These are phyloP conservation scores for Tulasnella sp. DNA, from an alignment of 768 basidiomycete species.

Conservation along the genomic window DNA sequence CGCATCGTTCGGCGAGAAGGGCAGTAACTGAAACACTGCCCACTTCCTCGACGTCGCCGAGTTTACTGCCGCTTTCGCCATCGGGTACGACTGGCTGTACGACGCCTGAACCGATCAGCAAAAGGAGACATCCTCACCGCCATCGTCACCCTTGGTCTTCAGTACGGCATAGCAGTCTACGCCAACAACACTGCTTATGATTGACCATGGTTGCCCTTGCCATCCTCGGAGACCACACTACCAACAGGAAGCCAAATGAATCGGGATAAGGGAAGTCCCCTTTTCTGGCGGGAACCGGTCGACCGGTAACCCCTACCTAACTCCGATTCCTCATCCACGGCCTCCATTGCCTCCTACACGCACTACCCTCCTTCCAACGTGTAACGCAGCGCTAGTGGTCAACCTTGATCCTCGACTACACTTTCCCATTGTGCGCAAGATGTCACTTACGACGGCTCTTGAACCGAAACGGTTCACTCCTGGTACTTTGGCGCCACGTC, in stretches of 20 bases:
- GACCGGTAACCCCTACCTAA: too few relatives aligned
- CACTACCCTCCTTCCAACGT: too few relatives aligned
- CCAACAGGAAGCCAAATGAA: too few relatives aligned
- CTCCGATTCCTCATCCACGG: too few relatives aligned
- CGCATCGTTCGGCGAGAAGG: conserved; percentile 53
- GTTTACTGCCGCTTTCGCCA: conserved; percentile 76
- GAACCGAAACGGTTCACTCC: conserved; percentile 81
- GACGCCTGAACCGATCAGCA: conserved; percentile 71
- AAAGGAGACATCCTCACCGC: conserved; percentile 58
- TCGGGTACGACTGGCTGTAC: conserved; percentile 95
- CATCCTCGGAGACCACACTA: conserved; percentile 74
- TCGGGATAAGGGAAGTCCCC: too few relatives aligned
- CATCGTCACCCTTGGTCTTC: conserved; percentile 72
- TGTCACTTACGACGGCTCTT: conserved; percentile 40
- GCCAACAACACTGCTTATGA: conserved; percentile 39
- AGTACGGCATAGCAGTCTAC: conserved; percentile 53
- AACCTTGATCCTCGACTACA: conserved; percentile 51
- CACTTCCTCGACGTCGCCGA: conserved; percentile 96
- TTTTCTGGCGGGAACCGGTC: too few relatives aligned
- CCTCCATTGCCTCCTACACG: too few relatives aligned
- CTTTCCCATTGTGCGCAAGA: conserved; percentile 61
- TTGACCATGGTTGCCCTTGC: conserved; percentile 89
- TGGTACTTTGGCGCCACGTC: conserved; percentile 75
- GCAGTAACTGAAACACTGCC: conserved; percentile 67
- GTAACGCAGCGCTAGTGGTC: too few relatives aligned